Evolutionary conservation across 2,329 filamentous ascomycete species (phyloP).

Genomic region (Colletotrichum endophyticum): DNA sequence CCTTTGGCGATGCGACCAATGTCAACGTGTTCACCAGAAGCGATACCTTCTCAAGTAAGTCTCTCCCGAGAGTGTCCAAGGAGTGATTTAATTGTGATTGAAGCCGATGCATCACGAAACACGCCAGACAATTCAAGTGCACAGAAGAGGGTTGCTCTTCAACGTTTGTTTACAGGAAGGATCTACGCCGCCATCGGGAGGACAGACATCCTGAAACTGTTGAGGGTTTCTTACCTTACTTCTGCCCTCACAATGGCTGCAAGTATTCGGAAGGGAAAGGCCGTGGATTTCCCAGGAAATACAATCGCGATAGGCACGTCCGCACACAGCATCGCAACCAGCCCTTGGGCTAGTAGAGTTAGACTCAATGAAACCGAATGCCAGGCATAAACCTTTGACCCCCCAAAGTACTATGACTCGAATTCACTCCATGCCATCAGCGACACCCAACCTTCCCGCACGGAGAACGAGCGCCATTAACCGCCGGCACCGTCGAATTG

Average conservation of each 20-base stretch:
- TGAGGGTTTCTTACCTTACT: neutral
- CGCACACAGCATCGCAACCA: neutral
- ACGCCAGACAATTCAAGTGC: constrained; percentile 1
- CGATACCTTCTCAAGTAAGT: neutral
- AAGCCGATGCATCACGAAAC: neutral
- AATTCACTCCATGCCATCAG: neutral
- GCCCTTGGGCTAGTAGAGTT: neutral
- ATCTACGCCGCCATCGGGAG: neutral
- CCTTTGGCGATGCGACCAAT: neutral
- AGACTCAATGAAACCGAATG: neutral
- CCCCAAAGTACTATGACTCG: neutral
- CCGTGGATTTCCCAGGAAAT: neutral
- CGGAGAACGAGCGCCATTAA: neutral
- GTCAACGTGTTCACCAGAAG: neutral
- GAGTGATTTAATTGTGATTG: neutral
- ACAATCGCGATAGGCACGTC: neutral
- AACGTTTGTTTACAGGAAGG: constrained; percentile 8
- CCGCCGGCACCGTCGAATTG: neutral
- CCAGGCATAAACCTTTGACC: neutral
- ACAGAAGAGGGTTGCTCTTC: neutral
- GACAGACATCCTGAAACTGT: neutral
- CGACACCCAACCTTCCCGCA: neutral
- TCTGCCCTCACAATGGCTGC: constrained; percentile 2
- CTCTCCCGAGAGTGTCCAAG: rapidly evolving
- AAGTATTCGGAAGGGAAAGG: neutral